Base-by-base conservation (phyloP, 2,329 filamentous ascomycete species). In the Pseudogymnoascus sp. region DNA sequence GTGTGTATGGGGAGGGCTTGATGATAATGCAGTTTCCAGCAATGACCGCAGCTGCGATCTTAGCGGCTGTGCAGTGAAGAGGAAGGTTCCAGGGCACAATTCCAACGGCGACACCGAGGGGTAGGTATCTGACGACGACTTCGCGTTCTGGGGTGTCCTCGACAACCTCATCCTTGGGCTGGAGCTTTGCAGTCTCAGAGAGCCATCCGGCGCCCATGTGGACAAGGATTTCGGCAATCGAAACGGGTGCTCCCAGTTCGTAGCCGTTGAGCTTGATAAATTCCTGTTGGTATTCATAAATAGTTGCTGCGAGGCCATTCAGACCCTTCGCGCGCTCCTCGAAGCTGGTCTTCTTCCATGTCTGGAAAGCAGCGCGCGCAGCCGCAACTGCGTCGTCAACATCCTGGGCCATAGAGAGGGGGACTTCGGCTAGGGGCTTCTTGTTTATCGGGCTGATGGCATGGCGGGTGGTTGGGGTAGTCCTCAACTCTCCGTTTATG, bases 41-140 rank as follows among this genome's bases (percentile, higher is more conserved):
- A 35, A 85, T 64, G 0, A 87, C 68, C 1, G 81, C 80, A 0
- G 82, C 79, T 1, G 76, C 78, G 25, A 87, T 73, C 70, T 87
- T 87, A 60, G 76, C 75, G 7, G 77, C 69, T 5, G 75, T 76
- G 2, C 84, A 70, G 20, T 78, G 67, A n/a, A 86, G 69, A 4
- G 83, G 82, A 63, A 80, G 81, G 66, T 84, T 84, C 80, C 81
- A 83, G 0, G 80, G 79, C 1, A 80, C 72, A 34, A 83, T 82
- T 12, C 74, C 81, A 2, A 71, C 77, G 3, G 68, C 70, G 2
- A 79, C 74, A 1, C 78, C 78, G 18, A 79, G 67, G 0, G 77
- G 77, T 1, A 68, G 68, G 64, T 74, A 75, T 59, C 72, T 69
- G 0, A 70, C 70, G 28, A 73, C 18, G 35, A 60, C 54, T 32